A percentile compares a stretch with the other conserved stretches of the same genome.
phyloP scores from a whole-genome alignment of 129 eudicot species.

The Artemisia tridentata region DNA sequence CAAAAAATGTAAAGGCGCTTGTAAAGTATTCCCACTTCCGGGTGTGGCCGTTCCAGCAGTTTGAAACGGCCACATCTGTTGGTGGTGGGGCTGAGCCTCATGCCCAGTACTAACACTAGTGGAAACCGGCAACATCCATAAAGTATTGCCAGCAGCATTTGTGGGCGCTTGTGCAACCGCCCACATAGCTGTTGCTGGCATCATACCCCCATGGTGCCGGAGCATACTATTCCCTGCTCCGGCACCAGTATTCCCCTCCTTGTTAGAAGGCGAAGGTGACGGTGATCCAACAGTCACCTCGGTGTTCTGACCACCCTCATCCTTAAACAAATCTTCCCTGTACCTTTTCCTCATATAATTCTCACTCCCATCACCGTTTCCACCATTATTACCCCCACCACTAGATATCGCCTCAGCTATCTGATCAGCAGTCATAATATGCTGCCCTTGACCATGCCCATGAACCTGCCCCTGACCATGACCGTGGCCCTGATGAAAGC shows the following conservation, averaged over 20 bases:
- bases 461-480: constrained; percentile 42
- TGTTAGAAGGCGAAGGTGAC: constrained; percentile 49
- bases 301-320: constrained; percentile 35
- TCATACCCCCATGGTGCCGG: constrained; percentile 41
- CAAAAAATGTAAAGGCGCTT: constrained; percentile 65
- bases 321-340: constrained; percentile 78
- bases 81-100: constrained; percentile 34
- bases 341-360: constrained; percentile 58
- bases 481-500: constrained; percentile 52
- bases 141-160: constrained; percentile 44
- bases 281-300: constrained; percentile 36
- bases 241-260: constrained; percentile 40
- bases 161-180: constrained; percentile 62
- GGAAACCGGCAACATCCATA: constrained; percentile 70
- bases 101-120: constrained; percentile 1
- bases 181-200: constrained; percentile 71
- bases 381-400: constrained; percentile 5
- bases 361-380: constrained; percentile 35
- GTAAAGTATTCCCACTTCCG: constrained; percentile 39
- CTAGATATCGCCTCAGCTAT: constrained; percentile 45
- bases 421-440: constrained; percentile 51
- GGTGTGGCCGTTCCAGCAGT: constrained; percentile 22
- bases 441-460: constrained; percentile 42
- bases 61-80: constrained; percentile 72
- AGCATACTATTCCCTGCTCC: constrained; percentile 25